A percentile compares a stretch with the other conserved stretches of the same genome.
These are phyloP conservation scores for Corchorus olitorius DNA, from an alignment of 345 rosid genomes.

Conservation along the genomic window DNA sequence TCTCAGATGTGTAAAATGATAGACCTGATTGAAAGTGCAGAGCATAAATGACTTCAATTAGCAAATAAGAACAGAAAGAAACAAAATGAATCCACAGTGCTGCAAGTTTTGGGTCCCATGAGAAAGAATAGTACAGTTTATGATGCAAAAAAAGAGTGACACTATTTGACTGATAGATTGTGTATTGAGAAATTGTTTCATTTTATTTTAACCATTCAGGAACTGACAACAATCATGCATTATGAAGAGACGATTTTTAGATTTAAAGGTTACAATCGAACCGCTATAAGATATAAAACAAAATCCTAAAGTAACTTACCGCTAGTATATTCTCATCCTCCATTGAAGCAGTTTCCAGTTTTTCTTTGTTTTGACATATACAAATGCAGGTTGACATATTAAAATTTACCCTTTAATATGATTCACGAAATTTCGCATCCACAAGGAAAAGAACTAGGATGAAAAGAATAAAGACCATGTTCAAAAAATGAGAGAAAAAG, in stretches of 20 bases:
- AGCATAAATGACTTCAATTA: conserved; percentile 14
- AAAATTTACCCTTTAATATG: background rate
- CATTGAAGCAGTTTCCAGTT: background rate
- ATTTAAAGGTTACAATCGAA: background rate
- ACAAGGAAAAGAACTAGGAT: background rate
- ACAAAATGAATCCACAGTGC: conserved; percentile 6
- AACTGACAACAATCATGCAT: background rate
- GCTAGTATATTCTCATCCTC: no score
- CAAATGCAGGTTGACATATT: background rate
- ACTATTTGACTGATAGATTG: background rate
- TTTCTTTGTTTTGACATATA: background rate
- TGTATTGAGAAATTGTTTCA: background rate
- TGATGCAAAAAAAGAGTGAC: background rate
- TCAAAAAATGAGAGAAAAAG: background rate
- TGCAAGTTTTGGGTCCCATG: background rate
- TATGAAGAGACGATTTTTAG: background rate
- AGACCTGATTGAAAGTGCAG: conserved; percentile 48
- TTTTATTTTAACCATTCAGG: background rate
- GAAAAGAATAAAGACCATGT: background rate
- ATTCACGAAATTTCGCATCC: background rate
- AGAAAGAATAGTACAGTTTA: background rate
- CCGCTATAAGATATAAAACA: no score
- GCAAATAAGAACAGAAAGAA: background rate
- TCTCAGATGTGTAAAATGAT: conserved; percentile 96
- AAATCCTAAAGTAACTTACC: no score